These are phyloP conservation scores for Populus deltoides DNA, from an alignment of 345 rosid genomes.

Conservation along the genomic window DNA sequence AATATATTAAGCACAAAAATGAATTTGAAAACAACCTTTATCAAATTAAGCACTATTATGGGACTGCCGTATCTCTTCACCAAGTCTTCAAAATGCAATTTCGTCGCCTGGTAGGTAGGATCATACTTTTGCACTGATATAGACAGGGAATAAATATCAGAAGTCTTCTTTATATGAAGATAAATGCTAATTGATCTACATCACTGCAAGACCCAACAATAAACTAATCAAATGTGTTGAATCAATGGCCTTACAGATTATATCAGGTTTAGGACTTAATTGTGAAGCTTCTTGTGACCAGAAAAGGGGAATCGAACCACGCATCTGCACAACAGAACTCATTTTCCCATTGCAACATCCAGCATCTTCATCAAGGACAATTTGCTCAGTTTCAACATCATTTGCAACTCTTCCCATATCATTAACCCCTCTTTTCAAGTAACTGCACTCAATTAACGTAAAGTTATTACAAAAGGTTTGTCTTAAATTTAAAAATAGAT, in stretches of 20 bases:
- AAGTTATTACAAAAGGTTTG: background rate
- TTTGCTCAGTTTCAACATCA: constrained; percentile 98
- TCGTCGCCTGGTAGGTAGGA: constrained; percentile 92
- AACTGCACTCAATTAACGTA: constrained; percentile 42
- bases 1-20: background rate
- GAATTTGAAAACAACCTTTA: constrained; percentile 54
- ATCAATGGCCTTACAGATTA: constrained; percentile 61
- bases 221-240: constrained; percentile 11
- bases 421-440: constrained; percentile 96
- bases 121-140: constrained; percentile 90
- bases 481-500: background rate
- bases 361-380: constrained; percentile 91
- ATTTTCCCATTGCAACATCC: constrained; percentile 92
- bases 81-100: constrained; percentile 89
- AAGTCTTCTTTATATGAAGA: constrained; percentile 13
- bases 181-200: background rate
- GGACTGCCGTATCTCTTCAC: constrained; percentile 88
- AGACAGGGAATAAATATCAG: constrained; percentile 22
- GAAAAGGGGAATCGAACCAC: constrained; percentile 97
- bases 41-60: constrained; percentile 86
- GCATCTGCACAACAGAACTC: constrained; percentile 98
- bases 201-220: background rate
- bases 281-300: constrained; percentile 99
- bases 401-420: constrained; percentile 99
- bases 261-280: constrained; percentile 98